Evolutionary conservation across 2,329 filamentous ascomycete species (phyloP), one percentile per base, ranked within the genome.

Genomic region (Colletotrichum australisinense): DNA sequence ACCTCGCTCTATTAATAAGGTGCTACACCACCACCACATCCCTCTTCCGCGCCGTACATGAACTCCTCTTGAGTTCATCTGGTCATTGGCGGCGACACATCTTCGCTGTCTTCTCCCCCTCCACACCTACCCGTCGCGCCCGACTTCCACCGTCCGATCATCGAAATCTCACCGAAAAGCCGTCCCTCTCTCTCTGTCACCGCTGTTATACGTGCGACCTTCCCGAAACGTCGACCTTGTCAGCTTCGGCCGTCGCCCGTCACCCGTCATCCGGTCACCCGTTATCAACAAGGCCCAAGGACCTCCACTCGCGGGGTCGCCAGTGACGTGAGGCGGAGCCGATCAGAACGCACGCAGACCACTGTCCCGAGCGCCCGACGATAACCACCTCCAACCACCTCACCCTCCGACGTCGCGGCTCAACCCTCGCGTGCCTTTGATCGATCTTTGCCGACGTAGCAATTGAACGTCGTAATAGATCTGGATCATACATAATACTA

Each of bases 261-360:
- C 53, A 35, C 70, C 59, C 52, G 24, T 30, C 32, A 30, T 28
- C 22, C 32, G 30, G 42, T 38, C 38, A 22, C 35, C n/a, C 42
- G 32, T n/a, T 19, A 22, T 49, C 42, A 49, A n/a, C 42, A 49
- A 42, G 38, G 26, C 63, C 52, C 28, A 66, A 3, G 32, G 32
- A 55, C 59, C 58, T 63, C 70, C 66, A 69, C 66, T 22, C 19
- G 19, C 26, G 53, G 59, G 42, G 42, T 59, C 46, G 58, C 49
- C 65, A 69, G 69, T 69, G 69, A 72, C 69, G 66, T 72, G 66
- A 69, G 66, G 66, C 70, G 66, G 66, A 70, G 58, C 66, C 59
- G 26, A 52, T 52, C 46, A 28, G 42, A 49, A 70, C 59, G 35
- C 38, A 42, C 16, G 16, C 38, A 66, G 42, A 65, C 53, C 42